phyloP scores from a whole-genome alignment of 208 protist species.

The Acanthamoeba culbertsoni region DNA sequence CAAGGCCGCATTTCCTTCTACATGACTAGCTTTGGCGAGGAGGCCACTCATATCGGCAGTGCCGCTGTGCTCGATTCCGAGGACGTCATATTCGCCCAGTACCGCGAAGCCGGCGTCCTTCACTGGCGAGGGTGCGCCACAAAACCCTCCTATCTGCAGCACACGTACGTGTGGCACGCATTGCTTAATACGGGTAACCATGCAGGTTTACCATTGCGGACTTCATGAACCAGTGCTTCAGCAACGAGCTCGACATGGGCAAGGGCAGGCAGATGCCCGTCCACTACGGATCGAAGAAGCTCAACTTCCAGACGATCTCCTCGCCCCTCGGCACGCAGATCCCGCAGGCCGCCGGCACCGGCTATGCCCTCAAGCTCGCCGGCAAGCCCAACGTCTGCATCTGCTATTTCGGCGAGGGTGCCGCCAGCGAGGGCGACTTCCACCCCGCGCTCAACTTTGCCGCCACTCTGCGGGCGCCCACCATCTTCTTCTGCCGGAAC shows the following conservation, averaged over 20 bases:
- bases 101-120: constrained; percentile 90
- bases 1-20: constrained; percentile 97
- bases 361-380: constrained; percentile 92
- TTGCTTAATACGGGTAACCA: constrained; percentile 76
- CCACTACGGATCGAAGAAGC: constrained; percentile 92
- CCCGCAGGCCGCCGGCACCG: constrained; percentile 91
- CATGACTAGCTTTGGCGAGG: constrained; percentile 96
- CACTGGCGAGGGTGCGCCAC: constrained; percentile 76
- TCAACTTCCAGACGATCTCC: constrained; percentile 95
- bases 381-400: constrained; percentile 87
- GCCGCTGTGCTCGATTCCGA: constrained; percentile 88
- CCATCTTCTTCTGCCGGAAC: constrained; percentile 94
- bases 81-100: constrained; percentile 95
- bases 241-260: constrained; percentile 83
- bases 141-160: too few relatives aligned
- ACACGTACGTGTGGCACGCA: too few relatives aligned
- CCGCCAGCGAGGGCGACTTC: constrained; percentile 94
- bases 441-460: constrained; percentile 97
- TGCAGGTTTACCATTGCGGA: constrained; percentile 91
- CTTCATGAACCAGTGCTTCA: constrained; percentile 95
- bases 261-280: constrained; percentile 98
- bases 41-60: constrained; percentile 89
- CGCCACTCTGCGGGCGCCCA: constrained; percentile 89
- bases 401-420: constrained; percentile 96
- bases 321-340: constrained; percentile 96